Conservation (phyloP, 306 rosid species). For the Clitoria ternatea region DNA sequence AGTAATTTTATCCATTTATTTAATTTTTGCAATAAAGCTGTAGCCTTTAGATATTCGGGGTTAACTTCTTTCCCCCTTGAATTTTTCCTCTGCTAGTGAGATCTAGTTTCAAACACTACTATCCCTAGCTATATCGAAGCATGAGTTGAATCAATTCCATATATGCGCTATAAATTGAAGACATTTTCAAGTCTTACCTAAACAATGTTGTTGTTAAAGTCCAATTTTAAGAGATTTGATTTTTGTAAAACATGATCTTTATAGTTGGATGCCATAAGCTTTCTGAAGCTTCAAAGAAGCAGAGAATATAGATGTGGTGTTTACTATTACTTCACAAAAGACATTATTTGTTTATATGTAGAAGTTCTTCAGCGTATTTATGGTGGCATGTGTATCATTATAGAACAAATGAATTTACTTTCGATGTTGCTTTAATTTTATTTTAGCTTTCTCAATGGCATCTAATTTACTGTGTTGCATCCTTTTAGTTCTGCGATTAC, state of each 20-base stretch:
- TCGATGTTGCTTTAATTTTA: neutral
- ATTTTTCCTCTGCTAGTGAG: neutral
- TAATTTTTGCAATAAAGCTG: neutral
- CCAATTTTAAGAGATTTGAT: neutral
- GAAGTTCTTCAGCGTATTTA: neutral
- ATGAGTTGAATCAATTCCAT: neutral
- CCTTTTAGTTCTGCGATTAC: neutral
- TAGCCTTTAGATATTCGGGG: neutral
- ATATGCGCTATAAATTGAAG: neutral
- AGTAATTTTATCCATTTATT: neutral
- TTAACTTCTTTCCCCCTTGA: neutral
- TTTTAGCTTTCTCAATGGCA: neutral
- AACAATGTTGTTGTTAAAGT: neutral
- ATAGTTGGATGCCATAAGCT: neutral
- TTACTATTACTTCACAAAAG: neutral
- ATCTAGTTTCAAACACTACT: neutral
- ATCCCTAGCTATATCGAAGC: neutral
- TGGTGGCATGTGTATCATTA: neutral
- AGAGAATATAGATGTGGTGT: neutral
- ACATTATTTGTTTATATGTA: neutral
- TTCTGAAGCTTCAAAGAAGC: conserved; percentile 5
- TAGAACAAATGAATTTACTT: neutral
- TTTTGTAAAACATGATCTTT: neutral
- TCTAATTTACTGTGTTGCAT: neutral
- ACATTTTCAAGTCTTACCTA: neutral